Evolutionary conservation across 768 basidiomycete species (phyloP).

Genomic region (Psilocybe cubensis): DNA sequence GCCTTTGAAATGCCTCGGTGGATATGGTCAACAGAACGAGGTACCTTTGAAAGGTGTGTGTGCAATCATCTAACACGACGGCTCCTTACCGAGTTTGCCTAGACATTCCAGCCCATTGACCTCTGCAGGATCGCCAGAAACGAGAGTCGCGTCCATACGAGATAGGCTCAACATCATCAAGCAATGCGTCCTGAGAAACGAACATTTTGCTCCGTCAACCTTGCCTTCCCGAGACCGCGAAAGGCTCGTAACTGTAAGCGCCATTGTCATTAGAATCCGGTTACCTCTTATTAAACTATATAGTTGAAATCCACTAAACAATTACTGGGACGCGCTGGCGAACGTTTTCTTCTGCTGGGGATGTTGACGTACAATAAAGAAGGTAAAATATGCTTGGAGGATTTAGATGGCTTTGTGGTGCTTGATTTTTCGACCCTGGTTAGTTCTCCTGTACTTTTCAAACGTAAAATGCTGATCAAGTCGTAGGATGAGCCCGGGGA

Average conservation of each 20-base stretch:
- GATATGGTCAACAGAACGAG: conserved; percentile 86
- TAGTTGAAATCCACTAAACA: conserved; percentile 97
- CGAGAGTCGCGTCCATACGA: conserved; percentile 76
- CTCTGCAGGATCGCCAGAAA: conserved; percentile 83
- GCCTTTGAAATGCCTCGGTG: conserved; percentile 96
- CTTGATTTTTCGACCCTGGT: conserved; percentile 90
- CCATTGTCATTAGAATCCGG: not conserved
- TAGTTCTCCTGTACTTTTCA: conserved; percentile 25
- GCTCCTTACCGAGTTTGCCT: conserved; percentile 6
- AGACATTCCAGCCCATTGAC: conserved; percentile 61
- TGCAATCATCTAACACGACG: not conserved
- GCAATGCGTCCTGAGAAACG: conserved; percentile 92
- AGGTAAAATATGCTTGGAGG: conserved; percentile 90
- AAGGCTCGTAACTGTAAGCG: conserved; percentile 81
- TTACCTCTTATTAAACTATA: not conserved
- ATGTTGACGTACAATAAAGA: conserved; percentile 91
- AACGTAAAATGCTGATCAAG: not conserved
- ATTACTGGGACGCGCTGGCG: conserved; percentile 85
- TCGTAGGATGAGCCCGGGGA: conserved; percentile 85
- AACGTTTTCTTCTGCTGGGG: conserved; percentile 91
- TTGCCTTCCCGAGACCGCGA: conserved; percentile 87
- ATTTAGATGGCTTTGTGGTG: conserved; percentile 88
- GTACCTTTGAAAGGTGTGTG: conserved; percentile 84
- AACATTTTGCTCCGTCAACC: conserved; percentile 97
- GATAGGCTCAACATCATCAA: conserved; percentile 90